These are phyloP conservation scores for Pyrus communis DNA, from an alignment of 306 rosid genomes.

Conservation along the genomic window DNA sequence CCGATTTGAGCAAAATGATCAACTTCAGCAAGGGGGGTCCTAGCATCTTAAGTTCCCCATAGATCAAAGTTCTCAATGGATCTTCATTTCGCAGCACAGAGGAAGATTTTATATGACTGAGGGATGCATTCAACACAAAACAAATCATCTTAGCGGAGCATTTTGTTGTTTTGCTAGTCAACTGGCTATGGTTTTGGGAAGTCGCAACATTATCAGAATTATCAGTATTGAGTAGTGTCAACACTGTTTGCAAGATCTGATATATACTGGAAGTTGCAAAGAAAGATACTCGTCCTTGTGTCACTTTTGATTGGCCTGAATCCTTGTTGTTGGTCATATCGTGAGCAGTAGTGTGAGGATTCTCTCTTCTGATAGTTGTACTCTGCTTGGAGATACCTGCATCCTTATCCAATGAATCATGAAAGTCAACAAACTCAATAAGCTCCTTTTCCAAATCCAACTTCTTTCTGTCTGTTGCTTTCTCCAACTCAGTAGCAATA, in stretches of 20 bases:
- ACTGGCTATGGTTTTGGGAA: conserved; percentile 22
- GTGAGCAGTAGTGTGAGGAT: background rate
- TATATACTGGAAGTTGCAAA: conserved; percentile 28
- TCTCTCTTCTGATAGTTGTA: conserved; percentile 23
- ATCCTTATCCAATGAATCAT: conserved; percentile 21
- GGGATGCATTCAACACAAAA: conserved; percentile 20
- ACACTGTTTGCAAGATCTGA: conserved; percentile 24
- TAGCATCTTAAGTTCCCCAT: conserved; percentile 25
- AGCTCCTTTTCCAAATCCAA: conserved; percentile 32
- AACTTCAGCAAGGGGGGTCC: conserved; percentile 27
- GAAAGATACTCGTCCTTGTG: conserved; percentile 20
- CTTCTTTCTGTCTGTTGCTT: conserved; percentile 22
- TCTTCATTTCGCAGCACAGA: conserved; percentile 15
- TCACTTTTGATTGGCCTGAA: conserved; percentile 15
- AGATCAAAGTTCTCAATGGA: conserved; percentile 24
- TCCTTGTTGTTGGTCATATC: conserved; percentile 10
- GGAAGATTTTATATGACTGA: conserved; percentile 22
- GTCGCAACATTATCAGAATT: conserved; percentile 7
- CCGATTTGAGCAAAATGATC: conserved; percentile 14
- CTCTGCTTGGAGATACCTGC: conserved; percentile 9
- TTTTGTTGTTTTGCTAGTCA: conserved; percentile 14
- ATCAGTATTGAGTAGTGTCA: conserved; percentile 12
- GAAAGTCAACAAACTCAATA: conserved; percentile 16
- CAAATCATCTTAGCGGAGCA: conserved; percentile 15
- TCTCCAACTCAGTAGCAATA: conserved; percentile 29